Percentiles rank a stretch among this genome's conserved stretches.
Evolutionary conservation across 139 green algal species (phyloP).

Genomic region (Axilococcus clingmanii): DNA sequence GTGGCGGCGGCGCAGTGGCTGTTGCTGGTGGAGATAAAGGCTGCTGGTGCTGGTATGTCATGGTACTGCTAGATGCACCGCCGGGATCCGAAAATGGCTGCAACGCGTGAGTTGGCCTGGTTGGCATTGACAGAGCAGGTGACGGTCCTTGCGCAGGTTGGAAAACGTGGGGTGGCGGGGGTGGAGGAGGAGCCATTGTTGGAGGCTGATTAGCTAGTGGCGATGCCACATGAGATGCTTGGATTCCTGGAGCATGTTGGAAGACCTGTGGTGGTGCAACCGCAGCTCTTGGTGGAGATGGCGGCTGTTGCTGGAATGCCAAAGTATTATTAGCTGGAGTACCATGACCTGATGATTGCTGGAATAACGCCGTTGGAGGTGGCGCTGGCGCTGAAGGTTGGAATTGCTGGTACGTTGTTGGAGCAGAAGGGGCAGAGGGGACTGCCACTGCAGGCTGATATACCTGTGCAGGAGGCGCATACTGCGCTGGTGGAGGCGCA

Average conservation of each 20-base stretch:
- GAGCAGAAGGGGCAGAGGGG: background rate
- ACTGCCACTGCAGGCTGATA: conserved; percentile 7
- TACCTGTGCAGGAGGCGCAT: conserved; percentile 1
- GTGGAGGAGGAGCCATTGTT: background rate
- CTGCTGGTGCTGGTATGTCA: too few species aligned
- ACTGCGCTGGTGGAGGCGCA: background rate
- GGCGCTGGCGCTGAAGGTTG: background rate
- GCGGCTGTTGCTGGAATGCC: background rate
- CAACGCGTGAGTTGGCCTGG: too few species aligned
- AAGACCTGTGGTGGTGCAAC: conserved; percentile 4
- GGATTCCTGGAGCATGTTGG: conserved; percentile 6
- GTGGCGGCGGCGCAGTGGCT: background rate
- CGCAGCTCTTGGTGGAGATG: conserved; percentile 1
- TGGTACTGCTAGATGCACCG: too few species aligned
- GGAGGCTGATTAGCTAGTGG: conserved; percentile 11
- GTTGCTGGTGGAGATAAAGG: conserved; percentile 2
- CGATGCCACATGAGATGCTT: background rate
- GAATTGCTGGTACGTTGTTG: background rate
- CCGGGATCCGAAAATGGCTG: too few species aligned
- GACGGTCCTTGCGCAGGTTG: background rate
- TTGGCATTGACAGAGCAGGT: too few species aligned
- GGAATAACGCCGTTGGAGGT: background rate
- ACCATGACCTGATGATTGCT: background rate
- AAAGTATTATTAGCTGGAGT: background rate
- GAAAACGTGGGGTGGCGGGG: conserved; percentile 14